Percentiles rank a stretch among this genome's conserved stretches.
Conservation (phyloP, 352 stramenopile species). For the Globisporangium iwayamae region DNA sequence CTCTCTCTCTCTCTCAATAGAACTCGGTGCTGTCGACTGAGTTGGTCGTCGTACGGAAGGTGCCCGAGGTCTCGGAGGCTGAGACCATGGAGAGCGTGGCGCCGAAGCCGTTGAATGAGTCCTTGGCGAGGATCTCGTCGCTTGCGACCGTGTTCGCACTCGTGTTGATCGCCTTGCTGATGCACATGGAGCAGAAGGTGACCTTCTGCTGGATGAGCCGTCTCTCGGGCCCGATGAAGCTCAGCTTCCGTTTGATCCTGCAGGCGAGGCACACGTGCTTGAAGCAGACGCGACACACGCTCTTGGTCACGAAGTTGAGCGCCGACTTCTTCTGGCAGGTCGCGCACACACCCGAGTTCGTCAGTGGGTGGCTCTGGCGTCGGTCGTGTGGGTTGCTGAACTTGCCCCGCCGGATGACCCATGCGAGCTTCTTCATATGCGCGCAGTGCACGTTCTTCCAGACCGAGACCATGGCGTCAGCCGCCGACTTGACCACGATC, state of each 20-base stretch:
- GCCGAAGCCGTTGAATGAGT: conserved; percentile 17
- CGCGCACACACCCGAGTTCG: conserved; percentile 11
- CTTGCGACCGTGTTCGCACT: conserved; percentile 23
- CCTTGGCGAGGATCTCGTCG: conserved; percentile 20
- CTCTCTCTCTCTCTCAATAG: background rate
- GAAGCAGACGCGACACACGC: conserved; percentile 31
- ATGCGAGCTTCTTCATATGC: conserved; percentile 52
- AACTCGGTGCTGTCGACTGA: conserved; percentile 12
- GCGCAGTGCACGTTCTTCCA: conserved; percentile 43
- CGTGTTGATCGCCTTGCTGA: conserved; percentile 35
- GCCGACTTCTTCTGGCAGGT: conserved; percentile 29
- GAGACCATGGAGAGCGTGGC: conserved; percentile 6
- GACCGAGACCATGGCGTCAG: conserved; percentile 39
- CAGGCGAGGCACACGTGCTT: conserved; percentile 31
- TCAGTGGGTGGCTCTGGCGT: background rate
- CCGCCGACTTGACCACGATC: conserved; percentile 41
- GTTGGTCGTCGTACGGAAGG: conserved; percentile 5
- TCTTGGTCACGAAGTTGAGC: conserved; percentile 21
- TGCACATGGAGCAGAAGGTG: conserved; percentile 35
- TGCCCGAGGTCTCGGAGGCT: background rate
- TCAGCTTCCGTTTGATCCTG: conserved; percentile 34
- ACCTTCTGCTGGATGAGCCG: conserved; percentile 34
- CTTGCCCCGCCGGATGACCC: conserved; percentile 30
- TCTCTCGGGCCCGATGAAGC: conserved; percentile 29
- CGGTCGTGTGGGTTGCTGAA: conserved; percentile 6